phyloP scores from a whole-genome alignment of 225 moss, liverwort and hornwort genomes.

The Physcomitrium patens region DNA sequence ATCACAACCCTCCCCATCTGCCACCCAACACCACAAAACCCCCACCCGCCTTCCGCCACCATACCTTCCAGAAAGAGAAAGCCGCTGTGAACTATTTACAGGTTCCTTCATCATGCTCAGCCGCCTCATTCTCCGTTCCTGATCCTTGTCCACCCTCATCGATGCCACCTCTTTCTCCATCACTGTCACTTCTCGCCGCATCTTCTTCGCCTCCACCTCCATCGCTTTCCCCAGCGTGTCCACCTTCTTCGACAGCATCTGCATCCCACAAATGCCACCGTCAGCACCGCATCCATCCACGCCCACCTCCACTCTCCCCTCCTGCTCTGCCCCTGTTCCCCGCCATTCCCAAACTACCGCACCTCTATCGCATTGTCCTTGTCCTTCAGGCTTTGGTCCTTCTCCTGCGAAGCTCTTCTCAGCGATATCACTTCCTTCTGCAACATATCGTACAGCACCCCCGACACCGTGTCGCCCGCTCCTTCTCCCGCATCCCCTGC shows the following conservation, averaged over 20 bases:
- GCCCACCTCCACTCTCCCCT: not conserved
- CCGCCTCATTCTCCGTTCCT: constrained; percentile 72
- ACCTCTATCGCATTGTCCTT: constrained; percentile 42
- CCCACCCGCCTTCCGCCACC: too few species aligned
- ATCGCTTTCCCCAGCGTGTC: constrained; percentile 77
- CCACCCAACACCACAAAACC: too few species aligned
- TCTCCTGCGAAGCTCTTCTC: constrained; percentile 34
- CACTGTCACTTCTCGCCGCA: constrained; percentile 74
- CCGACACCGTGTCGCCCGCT: constrained; percentile 31
- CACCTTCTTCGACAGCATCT: constrained; percentile 83
- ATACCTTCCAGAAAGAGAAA: constrained; percentile 30
- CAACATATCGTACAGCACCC: constrained; percentile 41
- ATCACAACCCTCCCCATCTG: too few species aligned
- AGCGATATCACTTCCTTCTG: constrained; percentile 40
- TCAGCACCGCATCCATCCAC: too few species aligned
- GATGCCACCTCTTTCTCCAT: constrained; percentile 80
- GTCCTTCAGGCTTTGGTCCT: constrained; percentile 40
- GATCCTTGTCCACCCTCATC: constrained; percentile 73
- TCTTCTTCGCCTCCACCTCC: constrained; percentile 85
- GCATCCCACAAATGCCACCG: constrained; percentile 5
- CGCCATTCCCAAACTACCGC: not conserved
- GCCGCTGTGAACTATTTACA: constrained; percentile 58
- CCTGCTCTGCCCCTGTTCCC: not conserved
- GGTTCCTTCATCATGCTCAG: constrained; percentile 63
- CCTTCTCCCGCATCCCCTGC: constrained; percentile 13